Evolutionary conservation across 805 yeast species (phyloP).

Genomic region (Zygoascus bituminiphila): DNA sequence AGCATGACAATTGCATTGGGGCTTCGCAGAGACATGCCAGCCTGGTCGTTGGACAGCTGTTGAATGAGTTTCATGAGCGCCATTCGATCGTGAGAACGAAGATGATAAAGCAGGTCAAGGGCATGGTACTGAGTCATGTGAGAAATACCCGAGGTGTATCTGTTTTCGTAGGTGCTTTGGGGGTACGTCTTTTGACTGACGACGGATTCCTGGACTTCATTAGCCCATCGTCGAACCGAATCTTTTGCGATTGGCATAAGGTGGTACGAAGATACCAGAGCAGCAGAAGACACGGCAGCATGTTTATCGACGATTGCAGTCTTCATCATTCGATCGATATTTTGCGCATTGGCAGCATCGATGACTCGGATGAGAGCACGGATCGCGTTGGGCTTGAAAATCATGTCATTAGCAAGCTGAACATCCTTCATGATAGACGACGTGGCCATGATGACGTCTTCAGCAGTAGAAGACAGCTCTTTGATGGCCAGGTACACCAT

Average conservation of each 20-base stretch:
- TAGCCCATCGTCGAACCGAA: slow-evolving; percentile 86
- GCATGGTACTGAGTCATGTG: slow-evolving; percentile 95
- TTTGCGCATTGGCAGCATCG: slow-evolving; percentile 77
- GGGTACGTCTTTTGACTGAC: slow-evolving; percentile 42
- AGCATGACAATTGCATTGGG: slow-evolving; percentile 81
- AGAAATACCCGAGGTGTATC: slow-evolving; percentile 34
- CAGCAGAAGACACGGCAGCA: slow-evolving; percentile 88
- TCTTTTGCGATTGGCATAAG: slow-evolving; percentile 83
- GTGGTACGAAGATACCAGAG: slow-evolving; percentile 84
- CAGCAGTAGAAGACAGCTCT: slow-evolving; percentile 75
- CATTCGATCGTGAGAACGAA: slow-evolving; percentile 88
- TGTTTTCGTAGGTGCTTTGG: slow-evolving; percentile 19
- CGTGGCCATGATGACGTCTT: slow-evolving; percentile 94
- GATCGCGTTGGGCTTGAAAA: slow-evolving; percentile 90
- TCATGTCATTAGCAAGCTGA: slow-evolving; percentile 67
- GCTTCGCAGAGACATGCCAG: slow-evolving; percentile 54
- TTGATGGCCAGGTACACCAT: slow-evolving; percentile 89
- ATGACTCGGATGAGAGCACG: slow-evolving; percentile 84
- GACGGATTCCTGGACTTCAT: slow-evolving; percentile 91
- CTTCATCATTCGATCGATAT: slow-evolving; percentile 86
- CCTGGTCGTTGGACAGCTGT: slow-evolving; percentile 43
- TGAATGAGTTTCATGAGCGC: slow-evolving; percentile 86
- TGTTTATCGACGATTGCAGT: slow-evolving; percentile 87
- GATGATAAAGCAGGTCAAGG: slow-evolving; percentile 76
- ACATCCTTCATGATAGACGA: slow-evolving; percentile 97